Base-by-base conservation (phyloP, 2,329 filamentous ascomycete genomes). In the Clonostachys sp. region DNA sequence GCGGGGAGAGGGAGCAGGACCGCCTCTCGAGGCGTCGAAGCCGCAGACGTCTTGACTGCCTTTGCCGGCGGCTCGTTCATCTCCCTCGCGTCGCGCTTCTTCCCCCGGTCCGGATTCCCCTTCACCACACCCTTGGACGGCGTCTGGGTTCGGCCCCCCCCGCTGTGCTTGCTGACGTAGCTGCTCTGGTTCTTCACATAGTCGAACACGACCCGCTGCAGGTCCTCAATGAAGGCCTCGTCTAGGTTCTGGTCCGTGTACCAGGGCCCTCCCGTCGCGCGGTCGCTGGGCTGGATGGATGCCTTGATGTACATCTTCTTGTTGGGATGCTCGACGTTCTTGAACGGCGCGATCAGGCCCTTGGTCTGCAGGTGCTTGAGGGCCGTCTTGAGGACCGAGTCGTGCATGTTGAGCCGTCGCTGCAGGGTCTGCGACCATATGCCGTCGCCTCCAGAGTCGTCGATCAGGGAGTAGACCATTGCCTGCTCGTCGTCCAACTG, bases 301-400 rank as follows among this genome's bases (percentile, higher is more conserved):
- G 86, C 83, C 60, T 96, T 85, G 78, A 99, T 95, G 75, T 94
- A 99, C 80, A 95, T 96, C 70, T 95, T 96, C 63, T 94, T 87
- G 55, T 86, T 88, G 30, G 90, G 89, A 61, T 88, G 86, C 70
- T 95, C 91, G 67, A 95, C 91, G 65, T 87, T 94, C 70, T 92
- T 94, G 70, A 97, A 91, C 49, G 85, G 83, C 59, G 88, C 87
- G 65, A 99, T 91, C 62, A 95, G 83, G 35, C 84, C 83, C 63
- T 90, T 91, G 38, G 77, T 72, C 65, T 95, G 88, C 51, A 99
- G 83, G 52, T 85, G 83, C 71, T 95, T 96, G 56, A 97, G 77
- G 30, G 84, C 84, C 58, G 87, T 86, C 57, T 87, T 88, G 57
- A 97, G 79, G 36, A 88, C 82, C 44, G 86, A 86, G 60, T 92